Percentiles rank a stretch among this genome's conserved stretches.
Evolutionary conservation across 495 filamentous ascomycete genomes (phyloP).

Genomic region (Aspergillus conjunctus): DNA sequence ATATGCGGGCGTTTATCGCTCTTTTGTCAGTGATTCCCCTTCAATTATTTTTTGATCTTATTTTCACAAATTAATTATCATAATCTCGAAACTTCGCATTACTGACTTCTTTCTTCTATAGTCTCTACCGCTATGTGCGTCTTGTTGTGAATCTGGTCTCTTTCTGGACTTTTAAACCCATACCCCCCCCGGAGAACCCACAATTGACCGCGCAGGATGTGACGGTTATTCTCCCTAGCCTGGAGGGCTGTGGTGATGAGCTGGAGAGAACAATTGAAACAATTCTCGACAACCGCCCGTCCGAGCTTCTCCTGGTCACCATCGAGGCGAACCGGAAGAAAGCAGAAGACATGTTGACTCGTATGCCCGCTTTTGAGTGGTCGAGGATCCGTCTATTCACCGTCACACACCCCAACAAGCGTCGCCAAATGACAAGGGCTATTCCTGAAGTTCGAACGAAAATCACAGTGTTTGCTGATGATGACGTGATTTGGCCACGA

Average conservation of each 20-base stretch:
- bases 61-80: background rate
- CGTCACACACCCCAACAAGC: constrained; percentile 72
- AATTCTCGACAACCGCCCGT: constrained; percentile 57
- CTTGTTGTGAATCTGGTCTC: constrained; percentile 65
- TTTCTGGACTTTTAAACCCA: constrained; percentile 66
- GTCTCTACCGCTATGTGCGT: constrained; percentile 65
- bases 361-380: constrained; percentile 55
- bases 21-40: constrained; percentile 45
- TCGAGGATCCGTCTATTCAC: constrained; percentile 54
- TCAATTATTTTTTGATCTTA: background rate
- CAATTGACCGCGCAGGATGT: constrained; percentile 69
- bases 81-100: background rate
- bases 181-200: constrained; percentile 62
- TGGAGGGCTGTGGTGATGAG: constrained; percentile 63
- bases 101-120: constrained; percentile 29
- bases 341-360: constrained; percentile 52
- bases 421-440: constrained; percentile 78
- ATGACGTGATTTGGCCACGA: constrained; percentile 82
- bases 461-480: constrained; percentile 82
- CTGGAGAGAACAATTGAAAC: constrained; percentile 62
- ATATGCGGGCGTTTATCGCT: constrained; percentile 49
- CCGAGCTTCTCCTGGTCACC: constrained; percentile 63
- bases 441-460: constrained; percentile 73
- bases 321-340: constrained; percentile 62
- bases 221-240: constrained; percentile 71